Conservation (phyloP, 2,329 filamentous ascomycete species). For the Botrytis medusae region DNA sequence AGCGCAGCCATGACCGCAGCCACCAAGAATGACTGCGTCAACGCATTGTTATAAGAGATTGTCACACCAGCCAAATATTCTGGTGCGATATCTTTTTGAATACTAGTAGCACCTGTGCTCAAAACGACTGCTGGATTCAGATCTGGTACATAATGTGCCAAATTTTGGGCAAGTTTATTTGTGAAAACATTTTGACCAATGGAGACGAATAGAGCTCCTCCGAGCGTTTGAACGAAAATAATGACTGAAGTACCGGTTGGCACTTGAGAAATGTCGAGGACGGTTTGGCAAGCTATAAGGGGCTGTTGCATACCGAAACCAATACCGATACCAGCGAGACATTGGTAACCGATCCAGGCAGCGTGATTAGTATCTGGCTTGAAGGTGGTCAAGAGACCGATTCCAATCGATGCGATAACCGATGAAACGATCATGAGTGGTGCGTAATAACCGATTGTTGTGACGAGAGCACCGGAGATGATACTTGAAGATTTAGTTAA, state of each 20-base stretch:
- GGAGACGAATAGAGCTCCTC: slow-evolving; percentile 58
- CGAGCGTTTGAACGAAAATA: slow-evolving; percentile 58
- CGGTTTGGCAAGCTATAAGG: slow-evolving; percentile 56
- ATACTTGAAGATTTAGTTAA: background rate
- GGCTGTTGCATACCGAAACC: slow-evolving; percentile 60
- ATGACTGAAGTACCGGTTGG: slow-evolving; percentile 55
- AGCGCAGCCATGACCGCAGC: slow-evolving; percentile 8
- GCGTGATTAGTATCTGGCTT: slow-evolving; percentile 47
- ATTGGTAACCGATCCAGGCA: slow-evolving; percentile 59
- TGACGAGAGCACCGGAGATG: slow-evolving; percentile 5
- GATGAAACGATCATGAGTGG: slow-evolving; percentile 57
- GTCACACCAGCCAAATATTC: slow-evolving; percentile 55
- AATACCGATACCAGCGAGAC: slow-evolving; percentile 54
- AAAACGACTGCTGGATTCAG: slow-evolving; percentile 47
- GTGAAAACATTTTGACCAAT: slow-evolving; percentile 53
- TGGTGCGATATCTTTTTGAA: slow-evolving; percentile 53
- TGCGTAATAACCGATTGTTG: slow-evolving; percentile 42
- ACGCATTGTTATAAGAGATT: slow-evolving; percentile 56
- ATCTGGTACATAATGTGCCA: slow-evolving; percentile 44
- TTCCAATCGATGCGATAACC: slow-evolving; percentile 41
- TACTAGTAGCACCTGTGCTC: slow-evolving; percentile 56
- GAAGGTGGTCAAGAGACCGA: slow-evolving; percentile 57
- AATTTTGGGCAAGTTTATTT: slow-evolving; percentile 40
- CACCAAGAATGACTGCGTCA: slow-evolving; percentile 58
- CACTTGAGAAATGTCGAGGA: slow-evolving; percentile 53